Evolutionary conservation across 148 eudicot species (phyloP).

Genomic region (Rhododendron williamsianum): DNA sequence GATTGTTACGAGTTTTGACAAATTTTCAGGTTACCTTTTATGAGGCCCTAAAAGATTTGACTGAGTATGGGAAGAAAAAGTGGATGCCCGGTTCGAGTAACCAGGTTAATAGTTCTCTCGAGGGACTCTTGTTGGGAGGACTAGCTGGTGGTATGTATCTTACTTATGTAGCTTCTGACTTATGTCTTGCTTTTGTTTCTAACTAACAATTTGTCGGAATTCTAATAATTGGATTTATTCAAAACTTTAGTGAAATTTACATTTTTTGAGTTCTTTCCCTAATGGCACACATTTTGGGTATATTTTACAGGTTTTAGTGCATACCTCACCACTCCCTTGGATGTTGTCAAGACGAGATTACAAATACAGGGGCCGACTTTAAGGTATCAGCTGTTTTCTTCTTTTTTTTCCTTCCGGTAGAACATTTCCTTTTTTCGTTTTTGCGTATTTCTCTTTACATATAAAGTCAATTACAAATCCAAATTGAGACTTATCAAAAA

Average conservation of each 20-base stretch:
- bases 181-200: constrained; percentile 4
- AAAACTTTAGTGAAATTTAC: neutral
- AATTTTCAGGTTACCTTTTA: constrained; percentile 63
- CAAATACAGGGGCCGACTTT: constrained; percentile 45
- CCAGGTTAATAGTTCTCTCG: constrained; percentile 51
- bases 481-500: neutral
- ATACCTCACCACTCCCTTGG: constrained; percentile 77
- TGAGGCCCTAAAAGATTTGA: constrained; percentile 60
- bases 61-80: constrained; percentile 60
- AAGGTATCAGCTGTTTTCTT: constrained; percentile 33
- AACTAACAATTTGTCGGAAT: neutral
- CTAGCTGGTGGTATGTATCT: constrained; percentile 66
- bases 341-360: constrained; percentile 26
- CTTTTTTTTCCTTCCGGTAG: neutral
- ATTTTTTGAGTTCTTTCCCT: neutral
- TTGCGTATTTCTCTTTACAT: neutral
- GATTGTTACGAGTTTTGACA: neutral
- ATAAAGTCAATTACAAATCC: neutral
- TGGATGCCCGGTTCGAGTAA: constrained; percentile 44
- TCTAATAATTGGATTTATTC: neutral
- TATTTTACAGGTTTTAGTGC: constrained; percentile 65
- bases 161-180: neutral
- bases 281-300: neutral
- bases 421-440: neutral
- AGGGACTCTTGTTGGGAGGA: constrained; percentile 83